Evolutionary conservation across 73 alveolate genomes (phyloP).

Genomic region (Paramecium pentaurelia): DNA sequence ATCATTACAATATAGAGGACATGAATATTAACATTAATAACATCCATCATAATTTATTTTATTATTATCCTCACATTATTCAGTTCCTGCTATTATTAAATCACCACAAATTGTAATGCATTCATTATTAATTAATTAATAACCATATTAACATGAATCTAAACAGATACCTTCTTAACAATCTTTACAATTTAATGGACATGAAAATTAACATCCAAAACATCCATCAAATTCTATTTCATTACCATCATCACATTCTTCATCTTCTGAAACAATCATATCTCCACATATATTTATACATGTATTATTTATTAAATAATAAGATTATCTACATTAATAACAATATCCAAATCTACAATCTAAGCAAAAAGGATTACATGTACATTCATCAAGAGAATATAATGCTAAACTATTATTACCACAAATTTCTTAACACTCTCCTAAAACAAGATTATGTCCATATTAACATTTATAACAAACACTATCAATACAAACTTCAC

Average conservation of each 20-base stretch:
- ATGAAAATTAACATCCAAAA: background rate
- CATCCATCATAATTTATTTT: background rate
- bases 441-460: background rate
- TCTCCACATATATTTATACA: background rate
- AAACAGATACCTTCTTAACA: background rate
- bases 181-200: background rate
- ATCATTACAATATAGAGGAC: background rate
- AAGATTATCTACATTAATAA: background rate
- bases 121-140: background rate
- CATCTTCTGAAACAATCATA: background rate
- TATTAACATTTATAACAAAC: background rate
- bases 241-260: conserved; percentile 39
- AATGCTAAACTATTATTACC: background rate
- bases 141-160: background rate
- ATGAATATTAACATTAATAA: background rate
- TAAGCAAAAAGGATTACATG: background rate
- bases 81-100: background rate
- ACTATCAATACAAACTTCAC: background rate
- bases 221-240: conserved; percentile 12
- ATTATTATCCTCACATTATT: background rate
- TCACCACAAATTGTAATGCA: conserved; percentile 58
- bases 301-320: background rate
- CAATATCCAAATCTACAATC: background rate
- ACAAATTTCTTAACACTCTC: background rate
- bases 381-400: background rate